Evolutionary conservation across 192 early-diverging fungal genomes (phyloP).

Genomic region (Coemansia sp.): DNA sequence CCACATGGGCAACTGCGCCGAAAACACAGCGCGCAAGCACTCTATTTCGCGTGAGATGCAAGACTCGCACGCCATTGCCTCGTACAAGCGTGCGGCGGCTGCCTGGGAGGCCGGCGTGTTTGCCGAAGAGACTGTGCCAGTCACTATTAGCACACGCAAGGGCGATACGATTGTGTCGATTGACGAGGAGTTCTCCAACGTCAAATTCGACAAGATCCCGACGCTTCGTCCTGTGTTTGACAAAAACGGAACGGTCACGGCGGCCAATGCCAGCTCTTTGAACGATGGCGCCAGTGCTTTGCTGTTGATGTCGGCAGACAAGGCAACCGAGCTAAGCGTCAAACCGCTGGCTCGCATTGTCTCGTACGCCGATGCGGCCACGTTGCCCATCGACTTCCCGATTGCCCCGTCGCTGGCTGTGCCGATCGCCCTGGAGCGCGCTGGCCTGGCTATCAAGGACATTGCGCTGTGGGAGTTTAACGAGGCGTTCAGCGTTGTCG

Average conservation of each 20-base stretch:
- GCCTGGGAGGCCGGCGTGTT: conserved; percentile 87
- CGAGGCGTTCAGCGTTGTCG: conserved; percentile 95
- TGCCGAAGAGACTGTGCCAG: conserved; percentile 78
- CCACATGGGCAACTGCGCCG: conserved; percentile 74
- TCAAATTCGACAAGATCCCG: conserved; percentile 87
- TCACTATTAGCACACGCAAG: conserved; percentile 79
- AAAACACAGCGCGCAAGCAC: conserved; percentile 85
- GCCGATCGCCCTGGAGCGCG: conserved; percentile 88
- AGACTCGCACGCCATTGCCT: conserved; percentile 82
- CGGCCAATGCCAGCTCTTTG: conserved; percentile 91
- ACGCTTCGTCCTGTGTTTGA: conserved; percentile 77
- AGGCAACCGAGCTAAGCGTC: conserved; percentile 71
- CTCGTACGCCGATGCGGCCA: conserved; percentile 89
- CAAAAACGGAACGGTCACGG: conserved; percentile 91
- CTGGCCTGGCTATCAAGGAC: conserved; percentile 76
- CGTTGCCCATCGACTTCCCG: conserved; percentile 87
- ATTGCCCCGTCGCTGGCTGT: conserved; percentile 92
- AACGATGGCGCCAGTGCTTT: conserved; percentile 96
- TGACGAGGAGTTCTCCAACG: conserved; percentile 94
- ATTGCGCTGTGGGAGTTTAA: conserved; percentile 95
- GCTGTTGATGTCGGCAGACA: conserved; percentile 75
- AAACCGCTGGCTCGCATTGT: conserved; percentile 87
- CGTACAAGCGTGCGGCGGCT: conserved; percentile 85
- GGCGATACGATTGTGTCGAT: conserved; percentile 73
- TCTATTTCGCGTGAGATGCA: conserved; percentile 85